These are phyloP conservation scores for Austroboletus novae-zelandiae DNA, from an alignment of 1,284 basidiomycete species.

Conservation along the genomic window DNA sequence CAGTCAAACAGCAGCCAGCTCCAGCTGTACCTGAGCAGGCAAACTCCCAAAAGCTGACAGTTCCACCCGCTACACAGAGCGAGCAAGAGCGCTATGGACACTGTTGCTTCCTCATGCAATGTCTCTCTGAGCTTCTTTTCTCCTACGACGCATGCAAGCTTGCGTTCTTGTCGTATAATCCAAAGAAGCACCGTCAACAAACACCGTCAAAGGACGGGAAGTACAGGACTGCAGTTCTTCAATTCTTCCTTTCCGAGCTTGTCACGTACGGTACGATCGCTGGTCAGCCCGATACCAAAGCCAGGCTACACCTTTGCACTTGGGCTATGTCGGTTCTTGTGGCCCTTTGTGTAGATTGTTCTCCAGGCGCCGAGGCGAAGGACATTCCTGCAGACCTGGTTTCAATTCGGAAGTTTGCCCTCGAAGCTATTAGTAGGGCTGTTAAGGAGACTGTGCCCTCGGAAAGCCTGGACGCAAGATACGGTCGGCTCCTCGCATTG, in stretches of 20 bases:
- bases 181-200: slow-evolving; percentile 59
- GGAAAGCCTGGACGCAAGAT: slow-evolving; percentile 75
- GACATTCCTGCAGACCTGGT: slow-evolving; percentile 77
- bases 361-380: slow-evolving; percentile 65
- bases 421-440: slow-evolving; percentile 85
- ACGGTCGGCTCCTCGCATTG: slow-evolving; percentile 87
- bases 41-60: slow-evolving; percentile 13
- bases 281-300: slow-evolving; percentile 53
- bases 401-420: slow-evolving; percentile 84
- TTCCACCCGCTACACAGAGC: slow-evolving; percentile 9
- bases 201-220: slow-evolving; percentile 66
- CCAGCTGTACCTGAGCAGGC: slow-evolving; percentile 13
- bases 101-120: slow-evolving; percentile 87
- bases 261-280: slow-evolving; percentile 76
- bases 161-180: slow-evolving; percentile 79
- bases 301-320: slow-evolving; percentile 67
- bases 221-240: slow-evolving; percentile 63
- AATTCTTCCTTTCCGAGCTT: slow-evolving; percentile 76
- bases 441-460: slow-evolving; percentile 78
- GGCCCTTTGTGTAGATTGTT: slow-evolving; percentile 86
- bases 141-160: slow-evolving; percentile 92
- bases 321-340: slow-evolving; percentile 94
- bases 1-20: slow-evolving; percentile 15
- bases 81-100: slow-evolving; percentile 56
- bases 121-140: slow-evolving; percentile 88